A percentile compares a stretch with the other conserved stretches of the same genome.
phyloP scores from a whole-genome alignment of 148 eudicot species.

The Spergularia bocconei region DNA sequence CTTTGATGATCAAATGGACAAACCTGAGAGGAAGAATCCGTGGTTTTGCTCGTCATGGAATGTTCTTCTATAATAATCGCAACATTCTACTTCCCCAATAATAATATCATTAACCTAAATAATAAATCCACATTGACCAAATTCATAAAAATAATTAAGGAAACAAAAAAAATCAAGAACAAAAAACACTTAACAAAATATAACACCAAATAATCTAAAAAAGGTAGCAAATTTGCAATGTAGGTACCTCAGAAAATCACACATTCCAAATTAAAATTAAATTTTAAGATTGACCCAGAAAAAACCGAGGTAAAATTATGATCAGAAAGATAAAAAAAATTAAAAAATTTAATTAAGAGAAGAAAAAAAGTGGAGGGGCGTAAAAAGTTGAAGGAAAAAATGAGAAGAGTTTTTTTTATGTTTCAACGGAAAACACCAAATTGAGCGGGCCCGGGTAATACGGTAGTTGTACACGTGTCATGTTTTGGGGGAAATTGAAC shows the following conservation, averaged over 20 bases:
- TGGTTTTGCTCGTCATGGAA: constrained; percentile 32
- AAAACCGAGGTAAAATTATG: constrained; percentile 4
- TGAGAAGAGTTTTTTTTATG: constrained; percentile 19
- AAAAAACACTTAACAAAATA: background rate
- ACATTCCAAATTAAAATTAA: constrained; percentile 4
- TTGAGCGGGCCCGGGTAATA: constrained; percentile 44
- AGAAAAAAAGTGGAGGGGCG: constrained; percentile 17
- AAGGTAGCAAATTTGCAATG: constrained; percentile 5
- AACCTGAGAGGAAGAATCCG: constrained; percentile 37
- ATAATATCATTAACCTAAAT: constrained; percentile 24
- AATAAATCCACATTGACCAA: background rate
- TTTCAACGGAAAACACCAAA: constrained; percentile 44
- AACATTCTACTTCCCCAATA: constrained; percentile 20
- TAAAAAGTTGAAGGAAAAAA: constrained; percentile 19
- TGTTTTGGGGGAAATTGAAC: constrained; percentile 2
- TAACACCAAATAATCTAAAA: background rate
- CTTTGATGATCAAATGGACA: background rate
- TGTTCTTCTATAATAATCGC: constrained; percentile 28
- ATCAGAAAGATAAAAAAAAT: background rate
- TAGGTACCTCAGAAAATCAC: constrained; percentile 25
- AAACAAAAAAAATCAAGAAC: background rate
- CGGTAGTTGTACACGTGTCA: constrained; percentile 46
- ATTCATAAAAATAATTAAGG: background rate
- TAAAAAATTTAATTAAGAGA: background rate
- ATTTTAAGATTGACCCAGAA: background rate